Evolutionary conservation across 2,329 filamentous ascomycete genomes (phyloP), one percentile per base, ranked within the genome.

Genomic region (Exophiala lecanii-corni): DNA sequence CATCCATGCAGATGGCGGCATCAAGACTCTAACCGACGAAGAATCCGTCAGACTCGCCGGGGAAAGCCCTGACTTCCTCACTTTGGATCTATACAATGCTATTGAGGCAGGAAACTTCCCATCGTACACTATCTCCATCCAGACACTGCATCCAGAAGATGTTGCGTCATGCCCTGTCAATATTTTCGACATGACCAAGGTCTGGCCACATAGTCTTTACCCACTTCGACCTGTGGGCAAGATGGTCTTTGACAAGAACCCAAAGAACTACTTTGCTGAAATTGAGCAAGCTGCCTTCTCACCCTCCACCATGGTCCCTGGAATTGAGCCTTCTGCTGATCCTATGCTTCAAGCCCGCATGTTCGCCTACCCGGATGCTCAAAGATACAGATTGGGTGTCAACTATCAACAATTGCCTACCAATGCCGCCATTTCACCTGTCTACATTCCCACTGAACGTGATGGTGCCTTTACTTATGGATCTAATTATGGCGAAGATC

Each of bases 171-270:
- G 77, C 58, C 68, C 68, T 31, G 80, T 74, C 69, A 81, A 80
- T 61, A 67, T 84, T 49, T 82, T 86, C 49, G 82, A 86, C 57
- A 65, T 83, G 49, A 86, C 82, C 38, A 82, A 84, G 63, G 73
- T 81, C 55, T 84, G 81, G 80, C 81, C 81, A 2, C 76, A 83
- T 46, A 66, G 62, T 16, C 72, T 81, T 35, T 76, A 81, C 19
- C 81, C 82, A 2, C 67, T 82, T 9, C 70, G 76, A 13, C 73
- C 69, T 34, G 70, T 86, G 41, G 81, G 81, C 36, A 73, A 73
- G 46, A 63, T 86, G 45, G 82, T 76, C 0, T 71, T 86, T 17
- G 82, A 83, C 64, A 70, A 72, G 59, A 85, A 84, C 58, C 69
- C 73, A 1, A 63, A 74, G 41, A 84, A 86, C 63, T 85, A 84